A percentile compares a stretch with the other conserved stretches of the same genome.
Conservation (phyloP, 169 alveolate species). For the Cryptosporidium felis region DNA sequence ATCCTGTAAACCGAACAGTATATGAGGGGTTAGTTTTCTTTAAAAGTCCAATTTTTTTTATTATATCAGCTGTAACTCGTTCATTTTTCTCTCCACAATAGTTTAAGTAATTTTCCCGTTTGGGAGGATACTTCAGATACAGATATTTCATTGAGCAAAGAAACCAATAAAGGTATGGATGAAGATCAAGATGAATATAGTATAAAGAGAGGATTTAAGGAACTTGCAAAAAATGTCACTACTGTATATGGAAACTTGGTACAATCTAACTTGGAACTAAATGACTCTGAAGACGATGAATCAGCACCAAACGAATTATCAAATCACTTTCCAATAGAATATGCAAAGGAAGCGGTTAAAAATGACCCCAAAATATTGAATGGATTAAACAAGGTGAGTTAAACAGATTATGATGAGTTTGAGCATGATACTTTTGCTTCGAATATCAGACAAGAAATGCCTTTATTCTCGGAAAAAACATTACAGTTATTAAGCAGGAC, state of each 20-base stretch:
- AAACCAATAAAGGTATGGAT: not conserved
- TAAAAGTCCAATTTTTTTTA: too few relatives aligned
- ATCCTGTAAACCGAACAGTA: not conserved
- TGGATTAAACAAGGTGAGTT: slow-evolving; percentile 42
- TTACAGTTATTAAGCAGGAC: slow-evolving; percentile 10
- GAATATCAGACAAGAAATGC: slow-evolving; percentile 42
- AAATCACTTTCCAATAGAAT: not conserved
- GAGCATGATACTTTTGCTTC: not conserved
- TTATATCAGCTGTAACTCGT: not conserved
- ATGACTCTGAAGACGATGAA: not conserved
- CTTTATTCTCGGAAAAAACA: slow-evolving; percentile 19
- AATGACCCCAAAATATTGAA: not conserved
- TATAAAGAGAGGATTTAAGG: slow-evolving; percentile 9
- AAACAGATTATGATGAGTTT: not conserved
- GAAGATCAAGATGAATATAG: not conserved
- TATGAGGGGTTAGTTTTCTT: slow-evolving; percentile 2
- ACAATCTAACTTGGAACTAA: not conserved
- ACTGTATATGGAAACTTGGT: not conserved
- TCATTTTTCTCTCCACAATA: not conserved
- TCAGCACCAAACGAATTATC: not conserved
- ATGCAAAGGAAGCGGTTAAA: not conserved
- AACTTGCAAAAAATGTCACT: slow-evolving; percentile 7
- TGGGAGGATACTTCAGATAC: slow-evolving; percentile 50
- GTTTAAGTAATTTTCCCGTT: slow-evolving; percentile 51
- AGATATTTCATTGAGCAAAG: not conserved